Percentiles rank a stretch among this genome's conserved stretches.
Evolutionary conservation across 805 yeast species (phyloP).

Genomic region (Ogataea polymorpha): DNA sequence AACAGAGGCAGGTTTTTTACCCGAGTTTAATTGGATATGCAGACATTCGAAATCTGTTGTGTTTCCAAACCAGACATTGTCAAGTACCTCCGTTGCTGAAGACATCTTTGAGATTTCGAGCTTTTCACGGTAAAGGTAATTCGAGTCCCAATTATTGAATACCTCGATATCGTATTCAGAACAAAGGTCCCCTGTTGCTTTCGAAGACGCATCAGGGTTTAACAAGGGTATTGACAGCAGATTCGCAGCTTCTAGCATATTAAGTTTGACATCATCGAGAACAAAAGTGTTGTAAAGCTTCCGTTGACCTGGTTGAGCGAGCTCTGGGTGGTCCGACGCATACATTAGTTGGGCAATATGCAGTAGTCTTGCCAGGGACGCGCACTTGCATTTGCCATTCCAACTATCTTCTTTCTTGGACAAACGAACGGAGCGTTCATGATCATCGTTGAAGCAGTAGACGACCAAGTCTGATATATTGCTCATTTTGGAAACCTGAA

Average conservation of each 20-base stretch:
- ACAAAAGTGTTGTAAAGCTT: slow-evolving; percentile 30
- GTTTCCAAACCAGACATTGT: slow-evolving; percentile 79
- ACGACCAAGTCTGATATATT: slow-evolving; percentile 70
- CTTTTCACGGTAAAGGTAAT: slow-evolving; percentile 68
- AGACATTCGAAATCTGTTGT: slow-evolving; percentile 61
- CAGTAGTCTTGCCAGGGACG: slow-evolving; percentile 38
- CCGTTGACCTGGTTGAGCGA: slow-evolving; percentile 8
- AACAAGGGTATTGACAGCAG: slow-evolving; percentile 31
- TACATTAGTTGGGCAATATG: slow-evolving; percentile 41
- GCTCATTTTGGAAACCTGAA: slow-evolving; percentile 80
- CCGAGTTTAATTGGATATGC: slow-evolving; percentile 27
- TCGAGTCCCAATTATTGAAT: slow-evolving; percentile 63
- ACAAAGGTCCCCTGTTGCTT: slow-evolving; percentile 28
- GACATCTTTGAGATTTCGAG: slow-evolving; percentile 85
- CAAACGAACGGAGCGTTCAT: slow-evolving; percentile 23
- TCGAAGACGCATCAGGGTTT: slow-evolving; percentile 21
- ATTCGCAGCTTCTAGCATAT: slow-evolving; percentile 18
- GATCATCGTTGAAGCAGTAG: slow-evolving; percentile 56
- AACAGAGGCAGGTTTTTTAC: neutral
- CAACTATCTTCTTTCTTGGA: slow-evolving; percentile 12
- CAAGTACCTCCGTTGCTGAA: slow-evolving; percentile 57
- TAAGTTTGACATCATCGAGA: slow-evolving; percentile 19
- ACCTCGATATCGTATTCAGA: slow-evolving; percentile 38
- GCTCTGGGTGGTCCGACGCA: slow-evolving; percentile 25
- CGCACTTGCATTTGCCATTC: slow-evolving; percentile 35